Evolutionary conservation across 2,329 filamentous ascomycete species (phyloP), one percentile per base, ranked within the genome.

Genomic region (Fusarium papillatum): DNA sequence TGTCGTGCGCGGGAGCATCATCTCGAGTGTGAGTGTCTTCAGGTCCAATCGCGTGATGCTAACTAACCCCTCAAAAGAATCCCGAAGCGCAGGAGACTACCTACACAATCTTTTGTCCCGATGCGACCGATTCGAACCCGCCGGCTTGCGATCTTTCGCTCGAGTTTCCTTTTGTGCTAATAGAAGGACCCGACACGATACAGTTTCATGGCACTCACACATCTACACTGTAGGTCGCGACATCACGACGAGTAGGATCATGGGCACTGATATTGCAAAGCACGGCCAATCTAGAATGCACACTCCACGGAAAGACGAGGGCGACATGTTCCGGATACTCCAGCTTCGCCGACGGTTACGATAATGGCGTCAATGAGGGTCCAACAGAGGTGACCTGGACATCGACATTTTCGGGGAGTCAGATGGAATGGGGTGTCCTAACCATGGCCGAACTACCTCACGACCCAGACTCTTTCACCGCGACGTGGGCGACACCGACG

Each of bases 261-360:
- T 10, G 19, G 16, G 19, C 43, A 7, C 69, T 78, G 65, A 78
- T 43, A 17, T 60, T 5, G 24, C 22, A 73, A 88, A 87, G 61
- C 50, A 88, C 85, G 34, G 86, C 85, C 46, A 81, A 87, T 60
- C 81, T 89, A 19, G 84, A 82, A 65, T 89, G 87, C 77, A 80
- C 81, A 19, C 80, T 88, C 29, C 77, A 82, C 24, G 86, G 83
- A 29, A 86, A 82, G 7, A 87, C 86, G 7, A 83, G 81, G 13
- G 87, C 87, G 22, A 87, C 85, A 7, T 89, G 87, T 73, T 88
- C 86, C 1, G 87, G 87, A 24, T 88, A 87, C 72, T 87, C 87
- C 4, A 88, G 87, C 62, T 85, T 84, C 64, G 83, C 82, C 48
- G 76, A 83, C 7, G 82, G 83, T 60, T 86, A 85, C 74, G 79